Evolutionary conservation across 129 eudicot genomes (phyloP).

Genomic region (Centaurea solstitialis): DNA sequence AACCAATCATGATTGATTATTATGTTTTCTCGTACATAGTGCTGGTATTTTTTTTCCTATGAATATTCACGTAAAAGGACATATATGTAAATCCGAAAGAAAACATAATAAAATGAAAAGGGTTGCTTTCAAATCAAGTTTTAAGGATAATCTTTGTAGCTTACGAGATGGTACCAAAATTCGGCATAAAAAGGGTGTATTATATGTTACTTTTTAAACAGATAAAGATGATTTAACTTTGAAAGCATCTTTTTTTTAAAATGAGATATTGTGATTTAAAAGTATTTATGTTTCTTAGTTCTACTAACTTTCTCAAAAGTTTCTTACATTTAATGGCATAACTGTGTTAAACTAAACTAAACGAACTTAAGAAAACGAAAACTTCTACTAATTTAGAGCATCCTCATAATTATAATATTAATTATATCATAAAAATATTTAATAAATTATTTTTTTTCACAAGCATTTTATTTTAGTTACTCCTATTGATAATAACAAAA

Average conservation of each 20-base stretch:
- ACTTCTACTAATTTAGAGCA: no score
- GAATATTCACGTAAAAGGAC: constrained; percentile 25
- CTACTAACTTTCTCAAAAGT: no score
- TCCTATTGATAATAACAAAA: no score
- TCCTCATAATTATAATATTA: no score
- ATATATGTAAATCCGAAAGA: not conserved
- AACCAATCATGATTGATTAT: constrained; percentile 26
- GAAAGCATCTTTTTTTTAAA: not conserved
- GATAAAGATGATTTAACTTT: not conserved
- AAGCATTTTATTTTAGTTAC: no score
- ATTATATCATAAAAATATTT: no score
- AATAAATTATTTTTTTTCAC: no score
- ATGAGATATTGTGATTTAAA: no score
- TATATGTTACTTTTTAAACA: not conserved
- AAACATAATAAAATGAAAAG: not conserved
- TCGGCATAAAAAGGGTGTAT: not conserved
- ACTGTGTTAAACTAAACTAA: no score
- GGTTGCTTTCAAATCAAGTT: not conserved
- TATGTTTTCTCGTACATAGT: constrained; percentile 36
- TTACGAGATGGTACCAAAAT: not conserved
- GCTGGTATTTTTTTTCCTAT: not conserved
- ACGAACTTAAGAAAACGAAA: no score
- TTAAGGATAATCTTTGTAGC: not conserved
- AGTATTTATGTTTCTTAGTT: no score
- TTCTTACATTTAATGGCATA: no score